Base-by-base conservation (phyloP, 352 stramenopile genomes). In the Globisporangium parvum region DNA sequence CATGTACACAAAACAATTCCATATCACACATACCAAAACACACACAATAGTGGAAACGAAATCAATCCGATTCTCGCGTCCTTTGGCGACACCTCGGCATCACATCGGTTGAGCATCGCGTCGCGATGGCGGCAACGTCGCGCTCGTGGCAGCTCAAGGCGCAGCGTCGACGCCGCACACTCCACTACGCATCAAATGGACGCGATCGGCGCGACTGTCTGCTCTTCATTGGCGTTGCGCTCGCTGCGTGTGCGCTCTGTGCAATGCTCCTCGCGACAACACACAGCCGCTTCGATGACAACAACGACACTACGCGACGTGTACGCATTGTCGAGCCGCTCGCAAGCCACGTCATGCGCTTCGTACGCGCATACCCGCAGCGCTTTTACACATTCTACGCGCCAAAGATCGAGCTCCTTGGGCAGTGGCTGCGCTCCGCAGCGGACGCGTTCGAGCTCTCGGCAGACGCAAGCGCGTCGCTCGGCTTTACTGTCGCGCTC, bases 351-450 rank as follows among this genome's bases (percentile, higher is more conserved):
- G 2, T 49, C 12, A 10, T 31, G 21, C 37, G 10, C n/a, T 51
- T 65, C 11, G 23, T 59, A 14, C 26, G 18, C 37, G 39, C 60
- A 15, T 65, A 69, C 35, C 57, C 62, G 20, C 33, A 24, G 18
- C 62, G 57, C 52, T 69, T 69, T 24, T 24, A 41, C 10, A 20
- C 52, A 2, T 69, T 65, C 47, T 69, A 69, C 26, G 37, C 47
- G 8, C 57, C 62, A 9, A 69, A 57, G 39, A 17, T 52, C 1
- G n/a, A 39, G 21, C 35, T 41, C 0, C 8, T 56, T 0, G 5
- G 21, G 42, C 47, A 42, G 11, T 45, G 55, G 40, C 39, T 4
- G 9, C 18, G 15, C 14, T n/a, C 39, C 28, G 31, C 37, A 23
- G 26, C 40, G 10, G 45, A 56, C 35, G 21, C 37, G n/a, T 8